Evolutionary conservation across 2,329 filamentous ascomycete species (phyloP), one percentile per base, ranked within the genome.

Genomic region (Apiospora aurea): DNA sequence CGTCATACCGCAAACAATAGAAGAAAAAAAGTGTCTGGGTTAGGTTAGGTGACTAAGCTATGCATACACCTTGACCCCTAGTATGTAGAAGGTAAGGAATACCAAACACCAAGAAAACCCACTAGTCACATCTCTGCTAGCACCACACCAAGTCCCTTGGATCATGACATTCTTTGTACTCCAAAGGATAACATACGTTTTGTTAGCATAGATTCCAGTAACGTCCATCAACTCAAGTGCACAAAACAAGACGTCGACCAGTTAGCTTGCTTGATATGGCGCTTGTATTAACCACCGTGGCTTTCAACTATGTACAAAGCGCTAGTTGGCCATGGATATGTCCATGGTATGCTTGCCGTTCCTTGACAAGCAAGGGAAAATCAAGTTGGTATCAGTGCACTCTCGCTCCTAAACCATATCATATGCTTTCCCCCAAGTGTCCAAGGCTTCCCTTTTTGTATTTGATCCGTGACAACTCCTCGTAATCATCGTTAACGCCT

Each of bases 391-490:
- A 69, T 69, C 68, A 69, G 68, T 10, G 67, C 46, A 11, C n/a
- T 68, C n/a, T 34, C 34, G 47, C 68, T 51, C 47, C 49, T 51
- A 57, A 69, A 69, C 47, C 47, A 38, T 24, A 69, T 69, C 47
- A 38, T 24, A 69, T 69, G 68, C 34, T 69, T 69, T 57, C 68
- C 68, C 68, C 24, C 24, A 57, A 14, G 43, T 26, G 29, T 46
- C 11, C 41, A 38, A 68, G 44, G 43, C n/a, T 44, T 46, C 44
- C 67, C 67, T 4, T 64, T 68, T 46, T 69, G 44, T 38, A n/a
- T 49, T 69, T 21, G 46, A 69, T 69, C 47, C 68, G 38, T 57
- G 49, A 41, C 47, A 69, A 69, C 68, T 69, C 68, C 68, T 69
- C 46, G 68, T 41, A 69, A 69, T 26, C 38, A 51, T 41, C 34